These are phyloP conservation scores for Dictyostelium intermedium DNA, from an alignment of 78 protist genomes.

Conservation along the genomic window DNA sequence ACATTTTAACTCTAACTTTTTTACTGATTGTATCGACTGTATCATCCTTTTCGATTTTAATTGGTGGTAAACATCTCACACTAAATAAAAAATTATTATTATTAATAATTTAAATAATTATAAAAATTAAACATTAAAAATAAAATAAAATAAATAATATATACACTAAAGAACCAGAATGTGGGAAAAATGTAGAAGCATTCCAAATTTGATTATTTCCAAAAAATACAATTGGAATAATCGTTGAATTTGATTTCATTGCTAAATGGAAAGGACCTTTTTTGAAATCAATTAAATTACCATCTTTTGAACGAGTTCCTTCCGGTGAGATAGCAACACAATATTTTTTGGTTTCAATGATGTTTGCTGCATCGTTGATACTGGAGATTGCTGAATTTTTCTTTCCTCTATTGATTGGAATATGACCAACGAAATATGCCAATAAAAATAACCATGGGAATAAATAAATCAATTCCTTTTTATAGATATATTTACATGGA, in stretches of 20 bases:
- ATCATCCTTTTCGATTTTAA: slow-evolving; percentile 1
- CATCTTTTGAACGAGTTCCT: slow-evolving; percentile 79
- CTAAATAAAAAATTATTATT: not conserved
- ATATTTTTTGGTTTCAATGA: not conserved
- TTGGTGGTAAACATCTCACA: slow-evolving; percentile 47
- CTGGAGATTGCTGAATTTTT: slow-evolving; percentile 50
- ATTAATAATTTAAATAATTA: not conserved
- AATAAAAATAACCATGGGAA: slow-evolving; percentile 33
- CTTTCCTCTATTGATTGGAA: slow-evolving; percentile 68
- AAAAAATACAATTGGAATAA: slow-evolving; percentile 36
- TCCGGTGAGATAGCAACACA: slow-evolving; percentile 65
- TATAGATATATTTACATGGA: slow-evolving; percentile 42
- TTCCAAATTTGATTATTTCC: slow-evolving; percentile 43
- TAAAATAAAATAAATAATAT: not conserved
- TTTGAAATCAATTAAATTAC: slow-evolving; percentile 55
- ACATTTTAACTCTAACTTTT: slow-evolving; percentile 22
- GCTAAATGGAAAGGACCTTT: slow-evolving; percentile 82
- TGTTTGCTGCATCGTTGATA: slow-evolving; percentile 29
- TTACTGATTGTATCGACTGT: not conserved
- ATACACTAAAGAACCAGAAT: slow-evolving; percentile 31
- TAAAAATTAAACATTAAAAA: not conserved
- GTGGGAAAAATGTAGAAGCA: not conserved
- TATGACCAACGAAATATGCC: slow-evolving; percentile 40
- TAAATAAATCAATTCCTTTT: slow-evolving; percentile 34
- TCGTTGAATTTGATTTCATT: slow-evolving; percentile 10